These are phyloP conservation scores for Apiospora sp. DNA, from an alignment of 2,329 filamentous ascomycete genomes.

Conservation along the genomic window DNA sequence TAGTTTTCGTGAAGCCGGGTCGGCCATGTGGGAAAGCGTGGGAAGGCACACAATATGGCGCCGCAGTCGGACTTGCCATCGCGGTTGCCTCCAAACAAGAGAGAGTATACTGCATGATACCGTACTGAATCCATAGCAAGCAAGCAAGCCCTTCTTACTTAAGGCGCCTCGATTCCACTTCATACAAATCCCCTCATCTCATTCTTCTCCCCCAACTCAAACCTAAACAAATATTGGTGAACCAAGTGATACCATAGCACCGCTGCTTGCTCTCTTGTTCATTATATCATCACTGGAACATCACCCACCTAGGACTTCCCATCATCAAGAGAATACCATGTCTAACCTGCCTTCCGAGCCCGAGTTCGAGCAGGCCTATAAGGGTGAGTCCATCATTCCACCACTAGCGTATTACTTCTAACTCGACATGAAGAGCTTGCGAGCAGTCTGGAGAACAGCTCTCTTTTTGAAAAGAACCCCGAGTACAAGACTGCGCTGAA, in stretches of 20 bases:
- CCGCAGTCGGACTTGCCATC: constrained; percentile 9
- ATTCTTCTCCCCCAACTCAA: constrained; percentile 1
- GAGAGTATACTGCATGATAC: background rate
- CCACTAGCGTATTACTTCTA: too few relatives aligned
- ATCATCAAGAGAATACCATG: constrained; percentile 57
- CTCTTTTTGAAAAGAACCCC: constrained; percentile 91
- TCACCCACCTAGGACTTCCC: background rate
- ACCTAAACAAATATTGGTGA: constrained; percentile 10
- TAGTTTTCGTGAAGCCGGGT: constrained; percentile 18
- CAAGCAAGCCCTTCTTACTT: background rate
- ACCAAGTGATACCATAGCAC: background rate
- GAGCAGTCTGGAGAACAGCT: constrained; percentile 92
- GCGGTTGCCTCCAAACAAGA: background rate
- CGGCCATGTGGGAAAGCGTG: constrained; percentile 6
- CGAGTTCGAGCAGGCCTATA: constrained; percentile 99
- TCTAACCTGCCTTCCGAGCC: constrained; percentile 88
- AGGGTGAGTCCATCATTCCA: constrained; percentile 63
- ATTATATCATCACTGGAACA: background rate
- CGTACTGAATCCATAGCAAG: background rate
- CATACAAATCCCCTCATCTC: background rate
- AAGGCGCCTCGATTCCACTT: background rate
- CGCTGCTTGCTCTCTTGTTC: background rate
- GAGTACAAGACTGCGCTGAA: constrained; percentile 92
- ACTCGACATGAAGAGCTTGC: constrained; percentile 79
- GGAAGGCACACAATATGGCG: background rate